Percentiles rank a stretch among this genome's conserved stretches.
Evolutionary conservation across 331 rosid genomes (phyloP).

Genomic region (Rhamnella rubrinervis): DNA sequence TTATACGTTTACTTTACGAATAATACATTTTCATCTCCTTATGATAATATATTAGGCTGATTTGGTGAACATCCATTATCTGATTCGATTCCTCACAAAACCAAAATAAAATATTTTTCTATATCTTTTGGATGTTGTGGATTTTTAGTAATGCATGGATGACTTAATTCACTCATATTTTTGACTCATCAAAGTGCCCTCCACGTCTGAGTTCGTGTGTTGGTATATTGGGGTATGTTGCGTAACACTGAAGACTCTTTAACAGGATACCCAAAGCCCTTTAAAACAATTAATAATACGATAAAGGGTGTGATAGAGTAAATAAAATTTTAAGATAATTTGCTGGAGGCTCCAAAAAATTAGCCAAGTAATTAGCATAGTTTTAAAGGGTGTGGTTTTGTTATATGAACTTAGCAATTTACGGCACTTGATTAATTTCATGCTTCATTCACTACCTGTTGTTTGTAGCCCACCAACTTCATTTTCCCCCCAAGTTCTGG

Average conservation of each 20-base stretch:
- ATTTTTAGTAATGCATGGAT: no score
- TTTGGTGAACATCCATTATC: conserved; percentile 8
- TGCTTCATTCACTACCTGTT: conserved; percentile 18
- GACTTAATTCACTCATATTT: no score
- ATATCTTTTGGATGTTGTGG: no score
- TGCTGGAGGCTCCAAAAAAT: conserved; percentile 17
- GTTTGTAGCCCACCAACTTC: conserved; percentile 55
- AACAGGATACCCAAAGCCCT: conserved; percentile 4
- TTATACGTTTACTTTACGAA: neutral
- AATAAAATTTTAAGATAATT: neutral
- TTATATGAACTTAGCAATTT: conserved; percentile 34
- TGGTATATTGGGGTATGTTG: neutral
- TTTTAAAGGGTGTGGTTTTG: conserved; percentile 38
- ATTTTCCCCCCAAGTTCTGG: conserved; percentile 31
- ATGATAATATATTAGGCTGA: neutral
- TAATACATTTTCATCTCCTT: neutral
- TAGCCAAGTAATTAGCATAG: conserved; percentile 8
- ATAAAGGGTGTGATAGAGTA: no score
- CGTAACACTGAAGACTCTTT: conserved; percentile 13
- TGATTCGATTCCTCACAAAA: no score
- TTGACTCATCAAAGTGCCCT: conserved; percentile 24
- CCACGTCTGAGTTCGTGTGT: conserved; percentile 25
- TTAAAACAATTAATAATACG: no score
- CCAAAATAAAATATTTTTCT: no score
- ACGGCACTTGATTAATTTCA: no score